Evolutionary conservation across 2,329 filamentous ascomycete species (phyloP), one percentile per base, ranked within the genome.

Genomic region (Colletotrichum lindemuthianum): DNA sequence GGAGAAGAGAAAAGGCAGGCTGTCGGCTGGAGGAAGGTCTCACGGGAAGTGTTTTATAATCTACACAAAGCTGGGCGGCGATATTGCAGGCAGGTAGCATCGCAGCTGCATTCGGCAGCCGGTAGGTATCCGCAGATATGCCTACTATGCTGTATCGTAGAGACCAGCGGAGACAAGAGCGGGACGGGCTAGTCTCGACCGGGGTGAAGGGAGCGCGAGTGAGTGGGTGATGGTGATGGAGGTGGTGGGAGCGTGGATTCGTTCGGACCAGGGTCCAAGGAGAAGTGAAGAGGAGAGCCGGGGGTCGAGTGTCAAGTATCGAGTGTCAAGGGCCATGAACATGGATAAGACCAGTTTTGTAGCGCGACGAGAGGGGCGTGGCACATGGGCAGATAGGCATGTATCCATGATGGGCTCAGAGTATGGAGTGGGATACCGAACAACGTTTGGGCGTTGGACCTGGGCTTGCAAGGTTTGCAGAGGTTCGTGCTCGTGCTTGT

Each of bases 101-200:
- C 47, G 37, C 47, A 53, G 36, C 63, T 65, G 63, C 63, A 63
- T 65, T 39, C 58, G 58, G 63, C 63, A 65, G 51, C 58, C 40
- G 51, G 51, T 49, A 52, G 59, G 63, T 52, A 57, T 57, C 52
- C 63, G 58, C 59, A 65, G 63, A 65, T 57, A 56, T 41, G 16
- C 24, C 24, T 24, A n/a, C n/a, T n/a, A n/a, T n/a, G n/a, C n/a
- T n/a, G n/a, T n/a, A n/a, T n/a, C n/a, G n/a, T n/a, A 32, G 33
- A 39, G 48, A 8, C 16, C 43, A 45, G 13, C 16, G 43, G n/a
- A 33, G 48, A 61, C 63, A 57, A 51, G 58, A 47, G 40, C 45
- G 32, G 41, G 40, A 56, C 49, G 32, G 24, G 39, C 41, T 61
- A 52, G 58, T 5, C 51, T 51, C 45, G 40, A 43, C 45, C 24